Conservation (phyloP, 805 yeast species). For the Saturnispora besseyi region DNA sequence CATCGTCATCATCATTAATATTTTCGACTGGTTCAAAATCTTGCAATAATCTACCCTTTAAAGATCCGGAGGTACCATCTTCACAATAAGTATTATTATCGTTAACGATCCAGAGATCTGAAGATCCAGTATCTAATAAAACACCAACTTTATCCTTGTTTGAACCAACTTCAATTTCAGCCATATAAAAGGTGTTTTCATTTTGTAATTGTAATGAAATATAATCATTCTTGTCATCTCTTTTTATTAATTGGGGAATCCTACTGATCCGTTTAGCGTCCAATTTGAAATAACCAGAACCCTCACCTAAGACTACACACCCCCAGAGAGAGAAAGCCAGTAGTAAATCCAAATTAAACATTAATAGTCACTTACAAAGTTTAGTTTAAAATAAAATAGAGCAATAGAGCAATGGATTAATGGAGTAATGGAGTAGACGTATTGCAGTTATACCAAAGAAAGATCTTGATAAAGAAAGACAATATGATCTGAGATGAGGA, state of each 20-base stretch:
- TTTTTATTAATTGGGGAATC: conserved; percentile 17
- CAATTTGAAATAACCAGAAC: conserved; percentile 14
- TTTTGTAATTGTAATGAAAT: conserved; percentile 30
- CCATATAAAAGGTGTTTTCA: conserved; percentile 36
- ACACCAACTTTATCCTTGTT: conserved; percentile 46
- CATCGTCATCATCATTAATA: conserved; percentile 1
- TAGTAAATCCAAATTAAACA: background rate
- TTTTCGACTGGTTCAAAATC: background rate
- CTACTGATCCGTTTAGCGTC: conserved; percentile 14
- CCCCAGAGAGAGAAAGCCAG: background rate
- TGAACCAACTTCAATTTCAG: conserved; percentile 45
- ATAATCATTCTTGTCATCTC: conserved; percentile 17
- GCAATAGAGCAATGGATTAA: too few relatives aligned
- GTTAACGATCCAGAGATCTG: conserved; percentile 60
- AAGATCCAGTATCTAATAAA: conserved; percentile 67
- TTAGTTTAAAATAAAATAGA: background rate
- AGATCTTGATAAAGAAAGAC: too few relatives aligned
- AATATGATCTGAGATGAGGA: background rate
- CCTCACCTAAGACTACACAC: background rate
- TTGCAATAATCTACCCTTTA: background rate
- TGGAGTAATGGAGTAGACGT: too few relatives aligned
- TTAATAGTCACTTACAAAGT: background rate
- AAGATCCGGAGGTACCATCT: conserved; percentile 11
- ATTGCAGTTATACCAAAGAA: too few relatives aligned
- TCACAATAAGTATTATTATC: conserved; percentile 40